These are phyloP conservation scores for Epichloe brachyelytri DNA, from an alignment of 2,329 filamentous ascomycete genomes.

Conservation along the genomic window DNA sequence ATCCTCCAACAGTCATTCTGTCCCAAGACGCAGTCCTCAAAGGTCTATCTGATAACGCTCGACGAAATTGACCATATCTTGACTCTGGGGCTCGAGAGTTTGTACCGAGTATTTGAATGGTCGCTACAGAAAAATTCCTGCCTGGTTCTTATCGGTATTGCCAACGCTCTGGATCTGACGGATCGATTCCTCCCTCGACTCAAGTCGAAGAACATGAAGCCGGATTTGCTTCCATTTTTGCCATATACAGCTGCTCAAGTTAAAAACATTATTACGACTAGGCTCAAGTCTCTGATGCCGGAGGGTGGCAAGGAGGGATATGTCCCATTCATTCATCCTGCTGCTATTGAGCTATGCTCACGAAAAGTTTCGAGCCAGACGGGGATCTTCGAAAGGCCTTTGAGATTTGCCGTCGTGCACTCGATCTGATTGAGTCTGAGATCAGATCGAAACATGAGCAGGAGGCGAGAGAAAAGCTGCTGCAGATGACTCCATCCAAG, in stretches of 20 bases:
- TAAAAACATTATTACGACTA: slow-evolving; percentile 71
- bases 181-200: slow-evolving; percentile 88
- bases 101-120: slow-evolving; percentile 96
- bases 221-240: slow-evolving; percentile 77
- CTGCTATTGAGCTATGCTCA: slow-evolving; percentile 84
- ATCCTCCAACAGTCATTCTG: slow-evolving; percentile 60
- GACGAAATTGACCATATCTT: slow-evolving; percentile 95
- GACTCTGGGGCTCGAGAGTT: slow-evolving; percentile 72
- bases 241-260: slow-evolving; percentile 86
- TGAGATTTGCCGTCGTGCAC: slow-evolving; percentile 78
- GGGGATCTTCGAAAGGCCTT: slow-evolving; percentile 92
- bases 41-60: slow-evolving; percentile 69
- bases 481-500: slow-evolving; percentile 56
- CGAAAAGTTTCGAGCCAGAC: slow-evolving; percentile 92
- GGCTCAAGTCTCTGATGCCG: slow-evolving; percentile 63
- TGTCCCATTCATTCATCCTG: slow-evolving; percentile 83
- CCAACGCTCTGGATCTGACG: slow-evolving; percentile 89
- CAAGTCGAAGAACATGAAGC: slow-evolving; percentile 85
- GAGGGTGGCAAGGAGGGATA: slow-evolving; percentile 39
- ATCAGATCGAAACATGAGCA: slow-evolving; percentile 62
- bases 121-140: slow-evolving; percentile 69
- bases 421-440: slow-evolving; percentile 81
- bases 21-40: slow-evolving; percentile 39
- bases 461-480: slow-evolving; percentile 39
- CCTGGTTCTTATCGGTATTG: slow-evolving; percentile 80